Evolutionary conservation across 2,329 filamentous ascomycete genomes (phyloP).

Genomic region (Sporothrix curviconia): DNA sequence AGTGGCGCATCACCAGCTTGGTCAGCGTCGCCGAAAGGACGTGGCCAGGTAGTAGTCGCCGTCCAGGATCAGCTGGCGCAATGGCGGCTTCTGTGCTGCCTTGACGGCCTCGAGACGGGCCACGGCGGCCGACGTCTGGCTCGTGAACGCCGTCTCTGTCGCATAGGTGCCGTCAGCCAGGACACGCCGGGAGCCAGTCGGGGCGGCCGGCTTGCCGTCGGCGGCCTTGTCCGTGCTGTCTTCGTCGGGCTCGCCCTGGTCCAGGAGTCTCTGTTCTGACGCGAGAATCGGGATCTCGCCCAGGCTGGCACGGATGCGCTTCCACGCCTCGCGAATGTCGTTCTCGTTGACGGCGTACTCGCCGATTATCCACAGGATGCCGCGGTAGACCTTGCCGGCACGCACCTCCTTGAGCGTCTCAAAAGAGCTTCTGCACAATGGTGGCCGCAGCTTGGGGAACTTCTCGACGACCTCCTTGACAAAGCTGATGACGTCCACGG

Average conservation of each 20-base stretch:
- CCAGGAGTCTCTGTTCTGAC: constrained; percentile 85
- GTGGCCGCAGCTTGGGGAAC: constrained; percentile 84
- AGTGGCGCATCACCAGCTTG: constrained; percentile 95
- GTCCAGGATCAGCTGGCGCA: constrained; percentile 90
- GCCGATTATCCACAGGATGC: constrained; percentile 94
- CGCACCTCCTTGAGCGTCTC: constrained; percentile 88
- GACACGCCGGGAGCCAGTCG: constrained; percentile 82
- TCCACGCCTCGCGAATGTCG: constrained; percentile 95
- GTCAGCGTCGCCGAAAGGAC: constrained; percentile 90
- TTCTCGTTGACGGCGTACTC: constrained; percentile 93
- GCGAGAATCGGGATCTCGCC: constrained; percentile 96
- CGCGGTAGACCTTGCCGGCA: constrained; percentile 93
- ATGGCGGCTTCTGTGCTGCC: constrained; percentile 89
- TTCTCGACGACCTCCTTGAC: constrained; percentile 99
- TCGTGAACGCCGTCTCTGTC: constrained; percentile 91
- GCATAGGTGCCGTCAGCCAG: constrained; percentile 96
- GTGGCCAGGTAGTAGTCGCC: constrained; percentile 95
- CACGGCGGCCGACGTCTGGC: constrained; percentile 71
- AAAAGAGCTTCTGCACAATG: constrained; percentile 82
- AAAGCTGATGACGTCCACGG: constrained; percentile 95
- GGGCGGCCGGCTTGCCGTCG: constrained; percentile 65
- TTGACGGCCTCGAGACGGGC: constrained; percentile 95
- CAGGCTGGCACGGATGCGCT: constrained; percentile 83
- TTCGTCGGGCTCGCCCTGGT: constrained; percentile 68
- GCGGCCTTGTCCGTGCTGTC: constrained; percentile 56